Base-by-base conservation (phyloP, 768 basidiomycete genomes). In the Lentinula detonsa region DNA sequence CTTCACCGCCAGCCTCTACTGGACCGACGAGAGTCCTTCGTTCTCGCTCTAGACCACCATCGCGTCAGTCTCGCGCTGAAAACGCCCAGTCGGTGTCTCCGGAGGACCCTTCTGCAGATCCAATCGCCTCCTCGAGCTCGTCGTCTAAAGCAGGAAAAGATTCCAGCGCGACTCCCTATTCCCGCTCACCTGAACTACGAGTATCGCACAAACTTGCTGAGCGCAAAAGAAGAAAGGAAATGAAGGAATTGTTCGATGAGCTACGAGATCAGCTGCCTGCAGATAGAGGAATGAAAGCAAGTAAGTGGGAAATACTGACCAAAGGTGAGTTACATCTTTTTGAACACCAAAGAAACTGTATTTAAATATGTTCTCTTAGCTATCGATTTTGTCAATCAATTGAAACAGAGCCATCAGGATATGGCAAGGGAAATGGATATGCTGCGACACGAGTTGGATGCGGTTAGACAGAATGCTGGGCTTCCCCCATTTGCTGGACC, bases 191-290 rank as follows among this genome's bases (percentile, higher is more conserved):
- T 7, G 97, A 98, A 72, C 79, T 99, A 46, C 84, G 95, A 57
- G 87, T 98, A 35, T 94, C 92, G 2, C 97, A 99, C 75, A 99
- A 99, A 70, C 84, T 99, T 34, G 97, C 97, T 2, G 97, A 99
- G 75, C 80, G 97, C 63, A 98, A 98, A 74, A 77, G 97, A 66
- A 81, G 97, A 73, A 98, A 96, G 75, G 97, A 99, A 76, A 99
- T 99, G 97, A 97, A 97, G 71, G 95, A 98, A 62, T 73, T 99
- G 48, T 98, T 98, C 70, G 97, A 99, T 66, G 97, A 99, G 72
- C 76, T 99, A 64, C 83, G 94, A 61, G 95, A 97, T 72, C 86
- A 92, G 68, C 77, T 99, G 28, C 97, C 97, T 1, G 88, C 89
- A 56, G 94, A 94, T 76, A 84, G 90, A 57, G 94, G 90, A 46